Evolutionary conservation across 805 yeast genomes (phyloP).

Genomic region (Priceomyces melissophilus): DNA sequence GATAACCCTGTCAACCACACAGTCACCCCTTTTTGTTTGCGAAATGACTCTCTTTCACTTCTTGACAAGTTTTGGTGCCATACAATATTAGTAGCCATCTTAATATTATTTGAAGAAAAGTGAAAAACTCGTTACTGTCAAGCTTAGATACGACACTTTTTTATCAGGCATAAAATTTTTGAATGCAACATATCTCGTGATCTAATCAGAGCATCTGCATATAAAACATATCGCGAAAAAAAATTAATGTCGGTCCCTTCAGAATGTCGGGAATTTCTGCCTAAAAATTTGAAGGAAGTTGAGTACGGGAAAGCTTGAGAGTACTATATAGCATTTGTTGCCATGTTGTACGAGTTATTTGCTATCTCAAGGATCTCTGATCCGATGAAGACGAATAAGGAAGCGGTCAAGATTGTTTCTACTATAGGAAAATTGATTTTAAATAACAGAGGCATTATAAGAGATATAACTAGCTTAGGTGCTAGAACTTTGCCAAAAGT

Average conservation of each 20-base stretch:
- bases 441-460: constrained; percentile 89
- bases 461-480: constrained; percentile 79
- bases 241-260: too few relatives aligned
- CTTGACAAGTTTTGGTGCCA: constrained; percentile 92
- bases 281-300: too few relatives aligned
- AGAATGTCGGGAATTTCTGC: too few relatives aligned
- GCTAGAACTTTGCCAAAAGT: constrained; percentile 75
- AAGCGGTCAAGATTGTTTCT: constrained; percentile 41
- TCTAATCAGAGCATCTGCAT: background rate
- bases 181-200: constrained; percentile 5
- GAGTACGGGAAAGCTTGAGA: too few relatives aligned
- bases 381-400: constrained; percentile 41
- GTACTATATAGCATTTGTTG: background rate
- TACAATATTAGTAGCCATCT: constrained; percentile 92
- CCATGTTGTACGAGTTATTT: constrained; percentile 84
- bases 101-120: constrained; percentile 3
- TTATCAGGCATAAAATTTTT: background rate
- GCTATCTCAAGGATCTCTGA: constrained; percentile 83
- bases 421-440: constrained; percentile 82
- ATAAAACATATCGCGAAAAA: too few relatives aligned
- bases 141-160: too few relatives aligned
- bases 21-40: constrained; percentile 84
- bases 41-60: constrained; percentile 67
- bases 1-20: constrained; percentile 94
- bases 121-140: background rate